Evolutionary conservation across 2,329 filamentous ascomycete species (phyloP).

Genomic region (Botrytis porri): DNA sequence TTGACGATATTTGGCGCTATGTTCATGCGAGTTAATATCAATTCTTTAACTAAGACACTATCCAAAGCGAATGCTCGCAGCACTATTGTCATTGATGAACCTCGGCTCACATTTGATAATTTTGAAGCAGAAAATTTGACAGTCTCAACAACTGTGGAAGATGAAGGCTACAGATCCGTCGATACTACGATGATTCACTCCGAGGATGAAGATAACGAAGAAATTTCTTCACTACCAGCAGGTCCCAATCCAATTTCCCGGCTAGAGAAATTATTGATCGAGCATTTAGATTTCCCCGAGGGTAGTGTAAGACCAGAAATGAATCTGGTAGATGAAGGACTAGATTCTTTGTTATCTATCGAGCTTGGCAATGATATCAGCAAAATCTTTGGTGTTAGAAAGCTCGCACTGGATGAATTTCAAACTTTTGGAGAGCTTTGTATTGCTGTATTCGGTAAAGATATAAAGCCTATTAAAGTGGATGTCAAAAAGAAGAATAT

Average conservation of each 20-base stretch:
- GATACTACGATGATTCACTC: background rate
- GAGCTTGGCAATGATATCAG: background rate
- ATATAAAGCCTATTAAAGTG: background rate
- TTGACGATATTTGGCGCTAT: background rate
- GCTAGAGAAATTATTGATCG: background rate
- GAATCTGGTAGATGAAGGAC: background rate
- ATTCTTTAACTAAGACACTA: background rate
- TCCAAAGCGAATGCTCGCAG: background rate
- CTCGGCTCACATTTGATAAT: background rate
- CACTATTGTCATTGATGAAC: background rate
- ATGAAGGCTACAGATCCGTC: background rate
- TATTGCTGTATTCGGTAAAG: background rate
- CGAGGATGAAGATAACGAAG: background rate
- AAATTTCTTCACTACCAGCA: background rate
- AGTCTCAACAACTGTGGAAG: background rate
- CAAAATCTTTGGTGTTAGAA: background rate
- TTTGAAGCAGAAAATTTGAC: background rate
- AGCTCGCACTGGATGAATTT: background rate
- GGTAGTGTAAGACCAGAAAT: background rate
- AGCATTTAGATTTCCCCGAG: background rate
- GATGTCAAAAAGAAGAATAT: background rate
- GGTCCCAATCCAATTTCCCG: background rate
- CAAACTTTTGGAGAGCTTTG: background rate
- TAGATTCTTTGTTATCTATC: background rate
- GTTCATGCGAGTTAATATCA: background rate